Conservation (phyloP, 164 flowering plant species). For the Saururus chinensis region DNA sequence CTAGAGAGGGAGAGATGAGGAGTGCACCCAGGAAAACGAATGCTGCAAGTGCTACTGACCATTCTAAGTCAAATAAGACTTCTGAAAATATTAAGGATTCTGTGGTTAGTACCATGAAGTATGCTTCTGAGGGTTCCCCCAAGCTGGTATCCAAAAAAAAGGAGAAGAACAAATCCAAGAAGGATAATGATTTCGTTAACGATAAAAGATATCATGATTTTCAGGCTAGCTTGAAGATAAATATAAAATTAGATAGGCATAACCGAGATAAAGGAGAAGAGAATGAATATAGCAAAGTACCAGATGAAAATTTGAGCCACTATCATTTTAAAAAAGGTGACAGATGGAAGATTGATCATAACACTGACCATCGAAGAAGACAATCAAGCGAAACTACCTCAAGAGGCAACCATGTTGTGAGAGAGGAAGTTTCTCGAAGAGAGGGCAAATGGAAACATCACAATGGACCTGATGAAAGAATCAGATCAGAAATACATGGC, state of each 20-base stretch:
- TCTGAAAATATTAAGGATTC: conserved; percentile 12
- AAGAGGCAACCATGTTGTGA: conserved; percentile 28
- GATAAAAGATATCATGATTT: conserved; percentile 18
- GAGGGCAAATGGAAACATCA: conserved; percentile 45
- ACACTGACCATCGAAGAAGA: conserved; percentile 24
- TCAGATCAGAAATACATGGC: conserved; percentile 16
- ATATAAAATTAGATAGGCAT: conserved; percentile 12
- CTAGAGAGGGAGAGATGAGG: conserved; percentile 15
- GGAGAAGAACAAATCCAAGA: conserved; percentile 18
- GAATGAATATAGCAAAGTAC: neutral
- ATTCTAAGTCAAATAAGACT: conserved; percentile 18
- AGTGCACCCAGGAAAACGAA: conserved; percentile 7
- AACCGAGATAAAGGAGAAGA: conserved; percentile 13
- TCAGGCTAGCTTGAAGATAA: conserved; percentile 19
- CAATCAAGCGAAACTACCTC: conserved; percentile 16
- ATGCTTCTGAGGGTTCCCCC: conserved; percentile 13
- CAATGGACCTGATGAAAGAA: conserved; percentile 26
- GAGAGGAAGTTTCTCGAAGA: conserved; percentile 31
- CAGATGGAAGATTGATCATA: conserved; percentile 11
- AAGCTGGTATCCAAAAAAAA: conserved; percentile 28
- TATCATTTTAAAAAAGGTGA: conserved; percentile 24
- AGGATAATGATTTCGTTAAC: conserved; percentile 17
- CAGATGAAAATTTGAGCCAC: conserved; percentile 19
- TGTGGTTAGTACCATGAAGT: conserved; percentile 8
- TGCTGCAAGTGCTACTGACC: conserved; percentile 18